Conservation (phyloP, 805 yeast species). For the Metschnikowia rubicola region DNA sequence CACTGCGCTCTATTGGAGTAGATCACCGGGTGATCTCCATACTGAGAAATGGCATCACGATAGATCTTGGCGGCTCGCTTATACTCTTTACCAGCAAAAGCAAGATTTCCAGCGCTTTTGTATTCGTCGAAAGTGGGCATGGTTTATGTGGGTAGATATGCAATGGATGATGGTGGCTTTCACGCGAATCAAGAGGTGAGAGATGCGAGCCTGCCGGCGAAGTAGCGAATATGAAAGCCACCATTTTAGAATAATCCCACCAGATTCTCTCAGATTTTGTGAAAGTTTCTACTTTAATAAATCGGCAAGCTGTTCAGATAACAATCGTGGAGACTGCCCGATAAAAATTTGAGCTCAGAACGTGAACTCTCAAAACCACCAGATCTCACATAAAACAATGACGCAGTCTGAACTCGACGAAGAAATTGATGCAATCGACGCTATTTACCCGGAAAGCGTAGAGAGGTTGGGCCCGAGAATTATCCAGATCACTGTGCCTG, state of each 20-base stretch:
- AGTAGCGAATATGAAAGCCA: too few species aligned
- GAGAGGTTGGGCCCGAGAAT: constrained; percentile 35
- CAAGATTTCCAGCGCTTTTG: constrained; percentile 50
- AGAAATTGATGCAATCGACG: constrained; percentile 79
- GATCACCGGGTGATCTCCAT: constrained; percentile 50
- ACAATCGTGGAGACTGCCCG: too few species aligned
- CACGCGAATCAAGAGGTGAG: neutral
- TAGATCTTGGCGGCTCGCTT: constrained; percentile 51
- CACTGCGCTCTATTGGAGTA: constrained; percentile 71
- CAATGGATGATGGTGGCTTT: neutral
- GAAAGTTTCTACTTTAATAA: too few species aligned
- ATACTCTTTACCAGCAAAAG: constrained; percentile 45
- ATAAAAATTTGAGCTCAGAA: too few species aligned
- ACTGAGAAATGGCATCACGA: constrained; percentile 50
- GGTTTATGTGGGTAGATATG: neutral
- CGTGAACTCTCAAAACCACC: too few species aligned
- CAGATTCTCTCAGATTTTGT: too few species aligned
- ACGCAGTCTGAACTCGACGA: constrained; percentile 33
- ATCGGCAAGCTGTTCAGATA: too few species aligned
- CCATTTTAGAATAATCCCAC: too few species aligned
- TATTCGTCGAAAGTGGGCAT: constrained; percentile 27
- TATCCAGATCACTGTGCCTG: constrained; percentile 54
- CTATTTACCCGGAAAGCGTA: constrained; percentile 74
- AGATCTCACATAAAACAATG: neutral
- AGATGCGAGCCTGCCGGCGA: too few species aligned